A percentile compares a stretch with the other conserved stretches of the same genome.
These are phyloP conservation scores for Geoglossum cookeanum DNA, from an alignment of 2,329 filamentous ascomycete genomes.

Conservation along the genomic window DNA sequence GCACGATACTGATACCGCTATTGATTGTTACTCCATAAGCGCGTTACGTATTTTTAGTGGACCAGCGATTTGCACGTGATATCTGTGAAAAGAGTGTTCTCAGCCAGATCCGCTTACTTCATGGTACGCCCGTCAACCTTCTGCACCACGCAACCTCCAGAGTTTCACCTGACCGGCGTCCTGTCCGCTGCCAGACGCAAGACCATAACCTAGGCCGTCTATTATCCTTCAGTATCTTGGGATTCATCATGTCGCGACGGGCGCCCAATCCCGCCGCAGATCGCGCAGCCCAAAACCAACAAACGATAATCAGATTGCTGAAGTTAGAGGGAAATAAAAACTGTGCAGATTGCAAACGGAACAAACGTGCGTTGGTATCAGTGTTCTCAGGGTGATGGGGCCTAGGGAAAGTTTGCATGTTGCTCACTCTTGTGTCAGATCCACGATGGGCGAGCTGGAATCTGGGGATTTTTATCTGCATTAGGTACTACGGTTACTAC, in stretches of 20 bases:
- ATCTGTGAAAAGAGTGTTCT: not conserved
- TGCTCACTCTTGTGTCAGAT: conserved; percentile 36
- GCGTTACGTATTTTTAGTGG: too few species aligned
- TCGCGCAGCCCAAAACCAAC: conserved; percentile 79
- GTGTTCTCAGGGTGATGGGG: too few species aligned
- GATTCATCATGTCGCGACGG: conserved; percentile 53
- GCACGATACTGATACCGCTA: too few species aligned
- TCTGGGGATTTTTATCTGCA: conserved; percentile 90
- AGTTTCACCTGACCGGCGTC: not conserved
- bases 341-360: conserved; percentile 96
- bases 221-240: not conserved
- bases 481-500: conserved; percentile 34
- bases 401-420: not conserved
- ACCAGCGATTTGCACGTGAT: not conserved
- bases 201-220: too few species aligned
- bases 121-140: not conserved
- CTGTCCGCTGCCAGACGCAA: not conserved
- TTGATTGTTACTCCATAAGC: too few species aligned
- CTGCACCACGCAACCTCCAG: not conserved
- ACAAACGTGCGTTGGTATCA: conserved; percentile 55
- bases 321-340: conserved; percentile 93
- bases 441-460: conserved; percentile 99
- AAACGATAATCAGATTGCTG: conserved; percentile 82
- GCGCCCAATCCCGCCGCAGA: conserved; percentile 61
- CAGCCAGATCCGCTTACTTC: not conserved